phyloP scores from a whole-genome alignment of 2,329 filamentous ascomycete species.

The Penicillium verrucosum region DNA sequence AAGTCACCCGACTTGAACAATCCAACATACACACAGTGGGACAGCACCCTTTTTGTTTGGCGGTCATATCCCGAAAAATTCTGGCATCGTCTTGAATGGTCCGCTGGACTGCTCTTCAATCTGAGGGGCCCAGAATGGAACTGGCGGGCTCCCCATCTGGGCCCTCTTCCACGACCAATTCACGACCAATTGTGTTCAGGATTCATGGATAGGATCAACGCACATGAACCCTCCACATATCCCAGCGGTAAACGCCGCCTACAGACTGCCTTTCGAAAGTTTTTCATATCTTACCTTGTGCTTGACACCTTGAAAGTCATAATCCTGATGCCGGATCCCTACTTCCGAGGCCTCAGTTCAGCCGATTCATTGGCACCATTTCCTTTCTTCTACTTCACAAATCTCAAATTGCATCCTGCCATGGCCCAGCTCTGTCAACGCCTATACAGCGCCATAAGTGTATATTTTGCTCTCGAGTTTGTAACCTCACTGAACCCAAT shows the following conservation, averaged over 20 bases:
- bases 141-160: constrained; percentile 52
- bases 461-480: constrained; percentile 60
- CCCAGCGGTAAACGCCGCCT: constrained; percentile 48
- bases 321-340: constrained; percentile 69
- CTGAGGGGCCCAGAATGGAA: constrained; percentile 61
- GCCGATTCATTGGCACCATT: constrained; percentile 41
- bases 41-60: constrained; percentile 46
- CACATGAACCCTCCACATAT: constrained; percentile 30
- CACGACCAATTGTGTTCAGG: constrained; percentile 22
- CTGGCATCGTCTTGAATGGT: constrained; percentile 56
- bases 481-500: constrained; percentile 62
- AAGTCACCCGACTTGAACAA: neutral
- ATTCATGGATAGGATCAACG: constrained; percentile 13
- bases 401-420: constrained; percentile 40
- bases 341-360: constrained; percentile 63
- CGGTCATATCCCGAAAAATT: constrained; percentile 53
- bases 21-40: neutral
- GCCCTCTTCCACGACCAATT: constrained; percentile 31
- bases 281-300: constrained; percentile 60
- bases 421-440: constrained; percentile 57
- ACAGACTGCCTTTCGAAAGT: constrained; percentile 42
- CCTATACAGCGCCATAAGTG: constrained; percentile 52
- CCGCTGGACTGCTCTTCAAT: constrained; percentile 54
- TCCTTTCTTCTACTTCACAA: constrained; percentile 44
- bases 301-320: constrained; percentile 68